phyloP scores from a whole-genome alignment of 2,329 filamentous ascomycete genomes.

The Apiospora saccharicola region DNA sequence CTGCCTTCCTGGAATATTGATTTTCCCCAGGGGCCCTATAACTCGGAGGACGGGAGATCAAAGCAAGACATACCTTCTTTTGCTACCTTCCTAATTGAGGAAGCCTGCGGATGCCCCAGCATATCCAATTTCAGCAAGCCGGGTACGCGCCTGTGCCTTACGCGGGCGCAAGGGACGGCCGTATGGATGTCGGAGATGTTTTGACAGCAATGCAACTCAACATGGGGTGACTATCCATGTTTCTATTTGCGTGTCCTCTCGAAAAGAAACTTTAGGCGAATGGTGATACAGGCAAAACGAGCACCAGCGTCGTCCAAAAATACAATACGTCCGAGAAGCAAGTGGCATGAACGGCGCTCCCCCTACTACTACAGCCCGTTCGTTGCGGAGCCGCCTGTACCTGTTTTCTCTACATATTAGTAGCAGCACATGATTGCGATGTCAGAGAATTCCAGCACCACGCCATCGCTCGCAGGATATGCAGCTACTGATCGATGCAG shows the following conservation, averaged over 20 bases:
- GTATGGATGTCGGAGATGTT: neutral
- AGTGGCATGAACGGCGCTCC: neutral
- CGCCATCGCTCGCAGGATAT: neutral
- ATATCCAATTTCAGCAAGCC: neutral
- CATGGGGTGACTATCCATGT: neutral
- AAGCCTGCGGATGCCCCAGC: neutral
- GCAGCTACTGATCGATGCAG: neutral
- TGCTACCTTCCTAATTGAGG: conserved; percentile 9
- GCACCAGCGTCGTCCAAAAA: neutral
- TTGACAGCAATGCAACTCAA: neutral
- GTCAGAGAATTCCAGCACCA: neutral
- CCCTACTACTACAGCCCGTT: neutral
- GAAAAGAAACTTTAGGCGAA: neutral
- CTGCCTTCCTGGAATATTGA: neutral
- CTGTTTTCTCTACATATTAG: neutral
- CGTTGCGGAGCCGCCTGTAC: neutral
- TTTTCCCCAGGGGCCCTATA: neutral
- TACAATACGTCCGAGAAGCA: neutral
- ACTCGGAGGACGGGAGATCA: neutral
- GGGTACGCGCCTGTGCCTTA: neutral
- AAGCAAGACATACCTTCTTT: conserved; percentile 14
- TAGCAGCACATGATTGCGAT: neutral
- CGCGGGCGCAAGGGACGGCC: neutral
- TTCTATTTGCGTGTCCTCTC: neutral
- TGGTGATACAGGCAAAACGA: neutral